A percentile compares a stretch with the other conserved stretches of the same genome.
Conservation (phyloP, 768 basidiomycete species). For the Suillus occidentalis region DNA sequence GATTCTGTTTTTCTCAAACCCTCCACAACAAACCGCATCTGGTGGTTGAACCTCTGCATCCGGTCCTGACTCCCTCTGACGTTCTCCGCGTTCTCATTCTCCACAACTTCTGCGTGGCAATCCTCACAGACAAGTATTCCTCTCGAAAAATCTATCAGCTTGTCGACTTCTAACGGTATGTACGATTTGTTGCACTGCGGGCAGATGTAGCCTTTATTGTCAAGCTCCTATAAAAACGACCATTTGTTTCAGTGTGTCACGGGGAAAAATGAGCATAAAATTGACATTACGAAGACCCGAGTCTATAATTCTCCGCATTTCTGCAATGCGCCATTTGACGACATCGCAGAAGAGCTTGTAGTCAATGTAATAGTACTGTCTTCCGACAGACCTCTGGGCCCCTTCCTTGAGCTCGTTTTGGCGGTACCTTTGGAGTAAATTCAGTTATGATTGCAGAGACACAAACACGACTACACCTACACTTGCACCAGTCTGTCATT, state of each 20-base stretch:
- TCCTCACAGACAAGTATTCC: slow-evolving; percentile 82
- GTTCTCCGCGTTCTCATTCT: slow-evolving; percentile 89
- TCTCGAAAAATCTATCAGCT: slow-evolving; percentile 69
- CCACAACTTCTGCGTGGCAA: slow-evolving; percentile 82
- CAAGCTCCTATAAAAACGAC: slow-evolving; percentile 68
- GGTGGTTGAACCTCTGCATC: slow-evolving; percentile 93
- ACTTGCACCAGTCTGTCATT: slow-evolving; percentile 78
- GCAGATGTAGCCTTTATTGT: slow-evolving; percentile 97
- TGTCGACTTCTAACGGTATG: slow-evolving; percentile 81
- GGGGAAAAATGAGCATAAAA: slow-evolving; percentile 9
- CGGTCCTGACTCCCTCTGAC: slow-evolving; percentile 86
- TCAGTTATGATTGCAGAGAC: slow-evolving; percentile 1
- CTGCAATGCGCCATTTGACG: slow-evolving; percentile 94
- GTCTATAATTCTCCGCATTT: slow-evolving; percentile 90
- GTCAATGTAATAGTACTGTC: slow-evolving; percentile 96
- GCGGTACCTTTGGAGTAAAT: slow-evolving; percentile 57
- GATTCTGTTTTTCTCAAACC: slow-evolving; percentile 87
- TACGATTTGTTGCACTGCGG: slow-evolving; percentile 84
- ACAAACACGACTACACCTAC: slow-evolving; percentile 42
- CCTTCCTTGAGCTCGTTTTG: slow-evolving; percentile 92
- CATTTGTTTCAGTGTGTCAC: neutral
- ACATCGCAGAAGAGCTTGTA: slow-evolving; percentile 96
- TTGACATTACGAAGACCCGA: slow-evolving; percentile 83
- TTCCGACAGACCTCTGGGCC: slow-evolving; percentile 81
- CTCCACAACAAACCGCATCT: slow-evolving; percentile 85